Evolutionary conservation across 306 rosid species (phyloP), one percentile per base, ranked within the genome.

Genomic region (Ammopiptanthus mongolicus): DNA sequence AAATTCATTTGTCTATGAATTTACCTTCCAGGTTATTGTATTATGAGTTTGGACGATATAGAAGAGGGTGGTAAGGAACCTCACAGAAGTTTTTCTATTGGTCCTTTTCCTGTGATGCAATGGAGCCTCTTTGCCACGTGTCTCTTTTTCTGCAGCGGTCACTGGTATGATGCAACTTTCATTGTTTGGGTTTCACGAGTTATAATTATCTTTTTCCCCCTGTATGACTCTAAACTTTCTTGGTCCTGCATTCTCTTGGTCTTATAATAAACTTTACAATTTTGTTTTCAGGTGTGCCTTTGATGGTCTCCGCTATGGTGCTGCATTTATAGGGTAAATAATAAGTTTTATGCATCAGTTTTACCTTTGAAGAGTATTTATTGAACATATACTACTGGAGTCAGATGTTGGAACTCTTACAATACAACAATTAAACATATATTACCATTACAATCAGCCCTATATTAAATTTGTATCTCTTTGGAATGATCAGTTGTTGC

Each of bases 271-370:
- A 21, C 17, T 42, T 18, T 53, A 22, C 69, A 9, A 46, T 53
- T 70, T 66, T 65, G 59, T 80, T 70, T 75, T 73, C 85, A 95
- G 98, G 98, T 95, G 98, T 79, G 98, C 98, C 59, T 95, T 95
- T 79, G 98, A 95, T 78, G 98, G 98, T 74, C 96, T 95, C 64
- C 96, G 91, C 61, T 95, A 95, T 72, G 93, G 91, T 57, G 98
- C 98, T 83, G 98, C 97, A 60, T 91, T 95, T 87, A 85, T 90
- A n/a, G 97, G 98, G 98, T 90, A 76, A 80, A 78, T 86, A 67
- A 31, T 68, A 9, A 28, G 46, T 28, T 47, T 17, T 67, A 33
- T 78, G 10, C 15, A 6, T n/a, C 34, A 44, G 34, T 71, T 47
- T 62, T 61, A 75, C 33, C 34, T 55, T 74, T 41, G 2, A 15